Base-by-base conservation (phyloP, 2,329 filamentous ascomycete genomes). In the Aotearoamyces nothofagi region DNA sequence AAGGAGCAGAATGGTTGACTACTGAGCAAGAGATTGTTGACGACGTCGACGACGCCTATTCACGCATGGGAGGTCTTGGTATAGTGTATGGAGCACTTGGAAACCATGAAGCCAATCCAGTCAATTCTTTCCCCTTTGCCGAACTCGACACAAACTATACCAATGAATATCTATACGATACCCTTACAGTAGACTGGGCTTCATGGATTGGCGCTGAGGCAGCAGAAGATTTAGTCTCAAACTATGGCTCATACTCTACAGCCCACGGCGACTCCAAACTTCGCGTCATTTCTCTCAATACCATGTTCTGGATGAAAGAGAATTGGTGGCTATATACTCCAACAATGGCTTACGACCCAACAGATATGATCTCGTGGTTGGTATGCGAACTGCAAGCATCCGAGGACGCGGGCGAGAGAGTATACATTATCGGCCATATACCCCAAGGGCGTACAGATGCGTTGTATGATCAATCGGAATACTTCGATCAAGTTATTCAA, bases 211-310 rank as follows among this genome's bases (percentile, higher is more conserved):
- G 49, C 3, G 17, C 39, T 14, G n/a, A n/a, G n/a, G 29, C 39
- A 6, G 42, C 47, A 11, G 40, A 49, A 10, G 33, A 29, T 4
- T 44, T 22, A 13, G 41, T 44, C 4, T 36, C 39, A 14, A 35
- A 50, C 13, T 52, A 47, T 32, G 54, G 51, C 22, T 46, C 45
- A n/a, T 56, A 56, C 29, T 51, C 54, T 1, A 43, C 46, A 24
- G 38, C 51, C 12, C 39, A 50, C 4, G 16, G 24, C 5, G 31
- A 36, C 19, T 44, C 38, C 19, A 48, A 51, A 13, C 44, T 58
- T 5, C 47, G 50, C 11, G 46, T 59, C 24, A 58, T 59, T 31
- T 56, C 54, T 4, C 44, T 57, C 33, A 58, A 59, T 41, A 55
- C 50, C 24, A 52, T 55, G 31, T 46, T 56, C 32, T 58, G 53